Evolutionary conservation across 2,329 filamentous ascomycete species (phyloP), one percentile per base, ranked within the genome.

Genomic region (Penicillium verrucosum): DNA sequence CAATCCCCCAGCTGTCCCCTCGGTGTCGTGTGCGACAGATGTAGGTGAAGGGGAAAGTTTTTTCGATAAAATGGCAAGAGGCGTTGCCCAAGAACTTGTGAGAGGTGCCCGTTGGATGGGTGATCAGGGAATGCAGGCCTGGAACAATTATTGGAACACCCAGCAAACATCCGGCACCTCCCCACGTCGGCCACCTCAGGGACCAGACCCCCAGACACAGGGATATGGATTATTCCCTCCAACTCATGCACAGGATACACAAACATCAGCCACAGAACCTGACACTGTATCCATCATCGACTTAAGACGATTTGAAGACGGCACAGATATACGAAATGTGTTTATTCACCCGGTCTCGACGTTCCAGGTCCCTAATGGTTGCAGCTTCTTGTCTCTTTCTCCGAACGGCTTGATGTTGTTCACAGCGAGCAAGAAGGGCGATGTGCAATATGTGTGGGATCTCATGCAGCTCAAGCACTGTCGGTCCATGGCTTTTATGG

Each of bases 391-490:
- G 32, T 80, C 78, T 2, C 77, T 81, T 37, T 75, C 75, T 10
- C 78, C 78, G 2, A 79, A 70, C 50, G 78, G 78, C 9, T 67
- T 80, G 6, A 74, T 76, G 70, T 63, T 81, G 3, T 66, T 81
- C 51, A 80, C 78, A 0, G 76, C 77, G 21, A 80, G 76, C 58
- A 74, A 73, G 54, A 80, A 80, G 51, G 78, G 78, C 1, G 78
- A 80, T 56, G 73, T 80, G 5, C 78, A 80, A 60, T 77, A 80
- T 65, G 71, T 81, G 11, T 81, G 78, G 78, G 77, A 80, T 66
- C 64, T 81, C 27, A 75, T 80, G 74, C 78, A 80, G 59, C 68
- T 75, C 38, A 76, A 74, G 58, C 68, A 80, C 63, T 75, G 75
- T 36, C 73, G 76, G 53, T 65, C 71, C 37, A 71, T 67, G 54